These are phyloP conservation scores for Claviceps digitariae DNA, from an alignment of 2,329 filamentous ascomycete genomes.

Conservation along the genomic window DNA sequence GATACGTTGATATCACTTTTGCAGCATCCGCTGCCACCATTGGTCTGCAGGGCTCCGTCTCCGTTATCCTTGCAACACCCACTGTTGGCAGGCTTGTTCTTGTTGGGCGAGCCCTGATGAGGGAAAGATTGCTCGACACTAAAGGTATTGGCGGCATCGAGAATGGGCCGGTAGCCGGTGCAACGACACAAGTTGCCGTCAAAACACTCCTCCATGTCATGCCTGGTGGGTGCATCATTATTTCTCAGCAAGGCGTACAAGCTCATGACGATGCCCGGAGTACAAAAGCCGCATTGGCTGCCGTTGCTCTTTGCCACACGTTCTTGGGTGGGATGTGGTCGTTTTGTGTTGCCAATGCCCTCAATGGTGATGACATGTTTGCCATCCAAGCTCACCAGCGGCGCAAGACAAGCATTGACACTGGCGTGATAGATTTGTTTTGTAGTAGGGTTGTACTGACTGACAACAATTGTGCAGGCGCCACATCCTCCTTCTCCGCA, in stretches of 20 bases:
- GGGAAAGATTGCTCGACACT: constrained; percentile 33
- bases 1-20: constrained; percentile 28
- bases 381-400: constrained; percentile 82
- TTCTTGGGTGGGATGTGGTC: constrained; percentile 81
- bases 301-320: constrained; percentile 83
- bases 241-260: constrained; percentile 87
- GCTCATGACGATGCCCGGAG: constrained; percentile 96
- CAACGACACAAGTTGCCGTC: constrained; percentile 94
- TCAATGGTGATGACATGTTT: constrained; percentile 98
- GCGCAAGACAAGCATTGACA: constrained; percentile 90
- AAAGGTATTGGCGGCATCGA: constrained; percentile 90
- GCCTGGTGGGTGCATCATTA: constrained; percentile 59
- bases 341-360: constrained; percentile 79
- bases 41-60: background rate
- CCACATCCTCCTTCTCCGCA: constrained; percentile 95
- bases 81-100: background rate
- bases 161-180: constrained; percentile 85
- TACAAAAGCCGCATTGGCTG: constrained; percentile 90
- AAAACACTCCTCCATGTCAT: constrained; percentile 89
- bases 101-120: constrained; percentile 13
- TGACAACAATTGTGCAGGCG: constrained; percentile 90
- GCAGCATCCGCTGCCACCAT: constrained; percentile 21
- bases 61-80: constrained; percentile 2
- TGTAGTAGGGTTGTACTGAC: constrained; percentile 85
- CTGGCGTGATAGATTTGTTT: constrained; percentile 91